Evolutionary conservation across 2,329 filamentous ascomycete genomes (phyloP).

Genomic region (Cercospora brassicicola): DNA sequence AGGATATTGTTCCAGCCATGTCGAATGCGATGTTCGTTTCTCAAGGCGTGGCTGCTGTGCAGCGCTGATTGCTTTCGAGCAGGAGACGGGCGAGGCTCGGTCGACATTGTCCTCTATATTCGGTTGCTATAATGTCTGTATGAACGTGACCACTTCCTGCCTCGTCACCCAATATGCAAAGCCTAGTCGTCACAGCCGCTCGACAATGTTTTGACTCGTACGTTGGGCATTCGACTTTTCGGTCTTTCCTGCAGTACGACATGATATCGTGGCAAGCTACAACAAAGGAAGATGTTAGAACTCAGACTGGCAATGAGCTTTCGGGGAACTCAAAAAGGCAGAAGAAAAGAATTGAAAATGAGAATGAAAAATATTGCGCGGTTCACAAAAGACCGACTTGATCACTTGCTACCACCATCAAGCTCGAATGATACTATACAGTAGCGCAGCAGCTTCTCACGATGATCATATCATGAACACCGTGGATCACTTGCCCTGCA

Average conservation of each 20-base stretch:
- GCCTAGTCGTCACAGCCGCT: no score
- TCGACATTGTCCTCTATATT: neutral
- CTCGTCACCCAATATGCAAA: neutral
- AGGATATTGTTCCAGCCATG: constrained; percentile 38
- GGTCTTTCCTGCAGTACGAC: neutral
- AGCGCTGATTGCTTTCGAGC: neutral
- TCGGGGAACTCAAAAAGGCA: neutral
- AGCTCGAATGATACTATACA: neutral
- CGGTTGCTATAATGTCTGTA: neutral
- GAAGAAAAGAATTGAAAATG: neutral
- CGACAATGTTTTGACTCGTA: neutral
- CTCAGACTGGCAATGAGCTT: neutral
- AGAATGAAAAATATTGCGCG: neutral
- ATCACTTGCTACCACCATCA: neutral
- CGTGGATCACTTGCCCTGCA: neutral
- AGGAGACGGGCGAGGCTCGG: neutral
- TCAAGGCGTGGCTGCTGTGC: neutral
- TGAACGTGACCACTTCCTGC: neutral
- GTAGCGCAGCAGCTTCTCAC: neutral
- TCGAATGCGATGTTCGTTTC: constrained; percentile 2
- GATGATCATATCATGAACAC: neutral
- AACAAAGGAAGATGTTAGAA: neutral
- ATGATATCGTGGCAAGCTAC: neutral
- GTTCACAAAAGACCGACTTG: neutral
- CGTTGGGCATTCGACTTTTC: neutral